A percentile compares a stretch with the other conserved stretches of the same genome.
These are phyloP conservation scores for Picea abies DNA, from an alignment of 83 land plant species.

Conservation along the genomic window DNA sequence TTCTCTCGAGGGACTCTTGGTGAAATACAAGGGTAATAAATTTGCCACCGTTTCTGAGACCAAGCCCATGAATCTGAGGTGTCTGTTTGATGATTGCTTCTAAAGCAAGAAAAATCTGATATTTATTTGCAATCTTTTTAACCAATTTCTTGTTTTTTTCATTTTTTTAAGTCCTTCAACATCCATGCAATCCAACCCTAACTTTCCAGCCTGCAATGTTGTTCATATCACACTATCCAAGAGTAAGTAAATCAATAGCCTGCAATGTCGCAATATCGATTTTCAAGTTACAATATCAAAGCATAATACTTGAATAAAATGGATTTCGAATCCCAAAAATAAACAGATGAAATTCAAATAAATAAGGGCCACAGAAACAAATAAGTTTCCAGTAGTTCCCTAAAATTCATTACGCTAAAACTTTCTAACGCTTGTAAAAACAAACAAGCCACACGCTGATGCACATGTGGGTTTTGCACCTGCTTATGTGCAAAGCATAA, in stretches of 20 bases:
- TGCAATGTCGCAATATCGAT: not conserved
- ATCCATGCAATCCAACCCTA: conserved; percentile 81
- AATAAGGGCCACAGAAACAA: no score
- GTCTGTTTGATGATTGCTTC: conserved; percentile 71
- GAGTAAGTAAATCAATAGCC: not conserved
- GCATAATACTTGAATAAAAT: not conserved
- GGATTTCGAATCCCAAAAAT: no score
- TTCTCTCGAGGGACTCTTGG: conserved; percentile 53
- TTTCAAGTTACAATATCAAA: not conserved
- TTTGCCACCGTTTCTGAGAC: conserved; percentile 84
- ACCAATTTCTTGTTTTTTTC: conserved; percentile 79
- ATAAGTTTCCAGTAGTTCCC: no score
- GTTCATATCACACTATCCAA: not conserved
- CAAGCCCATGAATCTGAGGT: conserved; percentile 75
- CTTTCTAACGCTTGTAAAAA: no score
- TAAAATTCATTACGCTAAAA: no score
- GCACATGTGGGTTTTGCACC: no score
- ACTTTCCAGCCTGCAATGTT: conserved; percentile 67
- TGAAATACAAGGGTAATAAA: conserved; percentile 80
- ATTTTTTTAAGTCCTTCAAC: conserved; percentile 74
- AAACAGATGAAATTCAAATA: no score
- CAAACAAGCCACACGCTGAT: no score
- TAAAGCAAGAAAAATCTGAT: conserved; percentile 68
- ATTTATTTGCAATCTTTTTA: conserved; percentile 70
- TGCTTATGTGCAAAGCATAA: no score